These are phyloP conservation scores for Lathyrus sativus DNA, from an alignment of 306 rosid genomes.

Conservation along the genomic window DNA sequence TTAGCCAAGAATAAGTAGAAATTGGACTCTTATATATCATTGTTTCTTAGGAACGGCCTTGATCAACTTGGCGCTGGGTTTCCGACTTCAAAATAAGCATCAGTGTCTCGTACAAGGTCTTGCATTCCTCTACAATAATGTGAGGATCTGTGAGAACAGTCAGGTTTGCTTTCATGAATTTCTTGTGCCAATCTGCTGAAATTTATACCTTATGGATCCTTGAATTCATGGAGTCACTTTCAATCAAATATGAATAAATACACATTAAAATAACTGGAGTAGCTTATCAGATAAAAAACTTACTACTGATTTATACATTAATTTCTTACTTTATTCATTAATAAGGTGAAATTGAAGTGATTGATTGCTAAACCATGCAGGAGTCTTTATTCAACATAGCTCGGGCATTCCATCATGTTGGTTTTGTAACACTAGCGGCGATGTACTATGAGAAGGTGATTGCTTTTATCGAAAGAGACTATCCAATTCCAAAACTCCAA, in stretches of 20 bases:
- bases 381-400: conserved; percentile 86
- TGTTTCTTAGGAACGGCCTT: conserved; percentile 67
- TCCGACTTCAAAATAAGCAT: conserved; percentile 90
- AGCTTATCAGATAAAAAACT: background rate
- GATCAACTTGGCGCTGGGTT: conserved; percentile 81
- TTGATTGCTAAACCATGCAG: conserved; percentile 37
- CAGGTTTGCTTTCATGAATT: conserved; percentile 61
- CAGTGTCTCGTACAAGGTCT: conserved; percentile 86
- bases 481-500: conserved; percentile 69
- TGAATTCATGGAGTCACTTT: conserved; percentile 12
- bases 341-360: conserved; percentile 19
- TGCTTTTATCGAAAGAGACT: conserved; percentile 61
- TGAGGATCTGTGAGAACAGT: conserved; percentile 65
- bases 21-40: conserved; percentile 11
- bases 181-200: conserved; percentile 11
- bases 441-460: conserved; percentile 72
- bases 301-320: background rate
- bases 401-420: conserved; percentile 82
- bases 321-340: background rate
- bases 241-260: background rate
- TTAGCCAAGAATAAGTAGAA: conserved; percentile 23
- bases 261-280: conserved; percentile 2
- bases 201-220: conserved; percentile 19
- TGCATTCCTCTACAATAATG: conserved; percentile 79
- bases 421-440: conserved; percentile 73